These are phyloP conservation scores for Dendrobium catenatum DNA, from an alignment of 106 monocot genomes.

Conservation along the genomic window DNA sequence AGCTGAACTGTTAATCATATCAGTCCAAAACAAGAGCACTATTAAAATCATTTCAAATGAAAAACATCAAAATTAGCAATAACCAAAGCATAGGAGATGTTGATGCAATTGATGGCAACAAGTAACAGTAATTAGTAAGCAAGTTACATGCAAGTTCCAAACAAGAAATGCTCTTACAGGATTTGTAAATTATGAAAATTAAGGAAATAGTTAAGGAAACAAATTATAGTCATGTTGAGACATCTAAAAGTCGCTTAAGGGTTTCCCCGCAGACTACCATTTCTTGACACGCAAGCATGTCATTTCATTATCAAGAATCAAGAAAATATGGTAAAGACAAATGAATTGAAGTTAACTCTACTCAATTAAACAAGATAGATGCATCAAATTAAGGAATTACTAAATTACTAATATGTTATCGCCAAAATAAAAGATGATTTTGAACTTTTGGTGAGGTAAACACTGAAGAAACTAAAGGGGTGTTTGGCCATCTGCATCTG, in stretches of 20 bases:
- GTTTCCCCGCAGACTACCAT: neutral
- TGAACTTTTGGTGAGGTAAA: no score
- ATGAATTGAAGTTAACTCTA: neutral
- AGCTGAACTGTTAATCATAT: neutral
- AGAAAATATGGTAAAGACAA: neutral
- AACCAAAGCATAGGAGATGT: neutral
- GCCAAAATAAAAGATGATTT: no score
- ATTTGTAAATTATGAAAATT: neutral
- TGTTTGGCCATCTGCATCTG: no score
- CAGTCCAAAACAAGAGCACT: neutral
- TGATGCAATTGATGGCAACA: neutral
- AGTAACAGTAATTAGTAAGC: neutral
- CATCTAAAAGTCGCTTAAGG: neutral
- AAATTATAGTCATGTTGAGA: neutral
- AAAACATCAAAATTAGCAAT: neutral
- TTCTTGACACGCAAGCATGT: neutral
- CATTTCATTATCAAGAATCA: neutral
- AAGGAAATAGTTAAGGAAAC: neutral
- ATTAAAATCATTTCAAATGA: neutral
- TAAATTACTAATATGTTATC: no score
- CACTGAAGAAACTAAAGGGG: no score
- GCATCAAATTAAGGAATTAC: neutral
- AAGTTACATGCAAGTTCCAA: neutral
- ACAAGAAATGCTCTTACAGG: neutral
- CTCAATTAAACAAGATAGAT: neutral